phyloP scores from a whole-genome alignment of 306 rosid species.

The Mucuna pruriens region DNA sequence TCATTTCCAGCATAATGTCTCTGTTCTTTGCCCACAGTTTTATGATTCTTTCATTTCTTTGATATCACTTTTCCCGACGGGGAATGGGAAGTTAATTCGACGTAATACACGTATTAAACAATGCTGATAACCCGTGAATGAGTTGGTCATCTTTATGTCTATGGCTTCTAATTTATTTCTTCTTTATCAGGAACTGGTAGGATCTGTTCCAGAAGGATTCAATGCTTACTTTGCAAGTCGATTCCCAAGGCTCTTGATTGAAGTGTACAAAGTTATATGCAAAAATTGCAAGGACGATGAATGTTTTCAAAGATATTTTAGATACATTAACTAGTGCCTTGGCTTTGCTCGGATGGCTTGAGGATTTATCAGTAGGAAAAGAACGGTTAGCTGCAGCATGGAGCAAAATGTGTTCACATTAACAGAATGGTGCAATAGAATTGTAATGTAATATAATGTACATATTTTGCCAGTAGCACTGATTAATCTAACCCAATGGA shows the following conservation, averaged over 20 bases:
- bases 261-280: conserved; percentile 56
- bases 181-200: conserved; percentile 43
- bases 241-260: conserved; percentile 63
- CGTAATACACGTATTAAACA: background rate
- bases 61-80: background rate
- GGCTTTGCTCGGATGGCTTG: background rate
- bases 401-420: background rate
- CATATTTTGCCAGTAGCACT: background rate
- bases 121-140: background rate
- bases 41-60: background rate
- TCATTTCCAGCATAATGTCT: background rate
- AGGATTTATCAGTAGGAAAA: background rate
- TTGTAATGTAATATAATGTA: conserved; percentile 29
- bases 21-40: background rate
- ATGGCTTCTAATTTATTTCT: background rate
- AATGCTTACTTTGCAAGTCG: conserved; percentile 61
- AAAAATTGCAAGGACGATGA: conserved; percentile 55
- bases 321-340: conserved; percentile 34
- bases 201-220: conserved; percentile 59
- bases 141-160: background rate
- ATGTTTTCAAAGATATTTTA: conserved; percentile 54
- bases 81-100: background rate
- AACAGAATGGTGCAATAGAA: background rate
- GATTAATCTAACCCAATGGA: background rate
- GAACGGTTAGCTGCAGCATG: background rate